These are phyloP conservation scores for Solanum sejunctum DNA, from an alignment of 257 asterid species.

Conservation along the genomic window DNA sequence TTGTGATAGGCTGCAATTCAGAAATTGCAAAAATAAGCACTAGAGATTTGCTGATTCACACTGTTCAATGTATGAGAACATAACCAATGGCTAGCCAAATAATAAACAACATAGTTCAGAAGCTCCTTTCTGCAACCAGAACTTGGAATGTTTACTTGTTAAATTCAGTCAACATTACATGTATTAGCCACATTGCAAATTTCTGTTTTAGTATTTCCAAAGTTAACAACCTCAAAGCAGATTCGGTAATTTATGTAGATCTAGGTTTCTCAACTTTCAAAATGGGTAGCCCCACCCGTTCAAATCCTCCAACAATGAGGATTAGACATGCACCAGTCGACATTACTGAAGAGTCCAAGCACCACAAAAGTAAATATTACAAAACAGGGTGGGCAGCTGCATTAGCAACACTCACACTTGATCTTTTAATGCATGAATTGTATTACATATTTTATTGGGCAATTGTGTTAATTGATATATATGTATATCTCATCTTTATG, in stretches of 20 bases:
- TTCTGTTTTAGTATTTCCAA: background rate
- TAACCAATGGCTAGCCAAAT: background rate
- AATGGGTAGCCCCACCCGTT: no score
- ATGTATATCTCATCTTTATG: background rate
- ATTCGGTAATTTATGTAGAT: background rate
- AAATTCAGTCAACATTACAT: background rate
- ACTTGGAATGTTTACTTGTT: background rate
- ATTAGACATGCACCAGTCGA: no score
- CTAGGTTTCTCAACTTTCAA: no score
- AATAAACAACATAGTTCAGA: background rate
- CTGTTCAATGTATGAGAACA: background rate
- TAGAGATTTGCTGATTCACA: conserved; percentile 9
- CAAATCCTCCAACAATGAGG: no score
- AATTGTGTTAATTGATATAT: background rate
- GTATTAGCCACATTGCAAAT: background rate
- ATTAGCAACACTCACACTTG: background rate
- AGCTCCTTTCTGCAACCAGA: background rate
- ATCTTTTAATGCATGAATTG: background rate
- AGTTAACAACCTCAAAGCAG: background rate
- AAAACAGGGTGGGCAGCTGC: background rate
- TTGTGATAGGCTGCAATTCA: conserved; percentile 40
- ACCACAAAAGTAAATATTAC: background rate
- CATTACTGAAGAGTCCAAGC: no score
- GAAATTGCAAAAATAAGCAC: conserved; percentile 8
- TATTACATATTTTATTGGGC: background rate